Percentiles rank a stretch among this genome's conserved stretches.
Conservation (phyloP, 192 early-diverging fungal species). For the Coemansia sp. region DNA sequence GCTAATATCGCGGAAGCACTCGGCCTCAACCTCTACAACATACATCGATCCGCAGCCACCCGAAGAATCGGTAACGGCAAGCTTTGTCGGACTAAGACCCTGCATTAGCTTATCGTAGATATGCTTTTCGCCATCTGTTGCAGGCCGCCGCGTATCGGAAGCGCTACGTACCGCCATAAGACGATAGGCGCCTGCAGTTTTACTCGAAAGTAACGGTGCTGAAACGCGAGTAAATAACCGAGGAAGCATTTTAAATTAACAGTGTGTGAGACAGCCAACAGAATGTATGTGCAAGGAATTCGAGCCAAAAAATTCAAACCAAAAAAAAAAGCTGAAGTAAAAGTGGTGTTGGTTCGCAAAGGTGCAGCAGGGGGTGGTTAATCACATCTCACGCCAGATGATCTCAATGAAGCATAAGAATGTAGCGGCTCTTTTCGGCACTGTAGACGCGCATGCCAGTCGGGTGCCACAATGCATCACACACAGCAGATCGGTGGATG, state of each 20-base stretch:
- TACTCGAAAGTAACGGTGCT: not conserved
- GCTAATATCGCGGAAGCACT: constrained; percentile 69
- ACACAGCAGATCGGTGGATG: constrained; percentile 72
- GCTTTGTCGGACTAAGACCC: constrained; percentile 66
- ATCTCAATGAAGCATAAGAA: constrained; percentile 50
- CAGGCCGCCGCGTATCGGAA: not conserved
- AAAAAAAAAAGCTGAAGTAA: not conserved
- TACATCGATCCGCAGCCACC: constrained; percentile 99
- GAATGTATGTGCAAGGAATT: not conserved
- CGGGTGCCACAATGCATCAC: constrained; percentile 69
- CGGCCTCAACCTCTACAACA: constrained; percentile 81
- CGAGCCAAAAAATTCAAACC: not conserved
- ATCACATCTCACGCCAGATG: not conserved
- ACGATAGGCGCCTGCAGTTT: not conserved
- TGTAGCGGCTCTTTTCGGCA: constrained; percentile 62
- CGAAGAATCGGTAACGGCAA: constrained; percentile 80
- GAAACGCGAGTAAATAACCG: not conserved
- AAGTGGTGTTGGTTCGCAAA: not conserved
- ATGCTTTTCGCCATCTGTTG: constrained; percentile 64
- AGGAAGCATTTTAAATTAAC: not conserved
- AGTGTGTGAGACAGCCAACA: not conserved
- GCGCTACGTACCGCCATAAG: not conserved
- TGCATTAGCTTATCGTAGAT: constrained; percentile 73
- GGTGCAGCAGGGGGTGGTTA: not conserved
- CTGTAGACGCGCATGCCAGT: constrained; percentile 63